Conservation (phyloP, 352 stramenopile species). For the Halophytophthora polymorphica region DNA sequence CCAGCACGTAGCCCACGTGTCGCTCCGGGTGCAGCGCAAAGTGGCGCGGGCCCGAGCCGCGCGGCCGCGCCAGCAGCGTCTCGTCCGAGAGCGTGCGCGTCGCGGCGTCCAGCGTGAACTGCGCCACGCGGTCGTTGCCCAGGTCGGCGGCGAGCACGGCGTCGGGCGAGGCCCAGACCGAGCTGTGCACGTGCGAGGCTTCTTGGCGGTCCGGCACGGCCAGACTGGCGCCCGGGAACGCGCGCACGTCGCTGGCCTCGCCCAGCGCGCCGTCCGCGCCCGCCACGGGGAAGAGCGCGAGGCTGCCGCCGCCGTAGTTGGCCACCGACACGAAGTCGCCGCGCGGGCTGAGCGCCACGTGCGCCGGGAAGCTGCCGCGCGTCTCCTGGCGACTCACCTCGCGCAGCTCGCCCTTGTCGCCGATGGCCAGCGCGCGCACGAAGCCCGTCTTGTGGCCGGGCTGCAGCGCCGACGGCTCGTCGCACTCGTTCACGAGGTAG, state of each 20-base stretch:
- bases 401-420: constrained; percentile 31
- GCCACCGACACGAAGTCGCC: constrained; percentile 56
- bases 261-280: constrained; percentile 46
- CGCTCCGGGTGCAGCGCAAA: constrained; percentile 59
- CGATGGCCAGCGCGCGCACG: constrained; percentile 52
- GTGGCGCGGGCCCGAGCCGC: constrained; percentile 68
- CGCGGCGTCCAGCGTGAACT: constrained; percentile 45
- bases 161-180: constrained; percentile 45
- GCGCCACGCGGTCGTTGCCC: constrained; percentile 63
- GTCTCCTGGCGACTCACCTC: constrained; percentile 55
- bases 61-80: constrained; percentile 38
- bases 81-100: constrained; percentile 39
- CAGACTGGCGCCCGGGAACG: constrained; percentile 40
- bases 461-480: constrained; percentile 30
- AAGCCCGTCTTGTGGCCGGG: constrained; percentile 48
- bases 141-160: constrained; percentile 58
- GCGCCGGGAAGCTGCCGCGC: constrained; percentile 52
- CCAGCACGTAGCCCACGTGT: constrained; percentile 60
- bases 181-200: constrained; percentile 73
- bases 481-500: constrained; percentile 74
- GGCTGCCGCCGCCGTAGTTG: constrained; percentile 74
- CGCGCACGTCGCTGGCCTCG: constrained; percentile 35
- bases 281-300: constrained; percentile 57
- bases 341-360: constrained; percentile 47
- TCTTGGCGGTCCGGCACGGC: constrained; percentile 66